Conservation (phyloP, 2,329 filamentous ascomycete species). For the Aspergillus versicolor region DNA sequence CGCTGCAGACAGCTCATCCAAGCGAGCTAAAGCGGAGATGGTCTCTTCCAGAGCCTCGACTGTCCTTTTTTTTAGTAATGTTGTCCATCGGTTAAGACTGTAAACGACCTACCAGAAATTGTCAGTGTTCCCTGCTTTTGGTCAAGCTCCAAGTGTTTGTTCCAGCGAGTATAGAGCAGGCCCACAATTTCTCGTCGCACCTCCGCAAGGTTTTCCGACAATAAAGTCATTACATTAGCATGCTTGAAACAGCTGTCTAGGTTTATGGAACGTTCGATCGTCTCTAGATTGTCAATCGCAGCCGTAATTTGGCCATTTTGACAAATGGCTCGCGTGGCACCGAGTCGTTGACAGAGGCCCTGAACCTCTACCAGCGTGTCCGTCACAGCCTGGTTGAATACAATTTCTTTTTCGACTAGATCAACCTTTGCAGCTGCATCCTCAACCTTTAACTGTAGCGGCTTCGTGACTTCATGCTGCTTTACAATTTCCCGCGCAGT, state of each 20-base stretch:
- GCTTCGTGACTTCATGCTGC: constrained; percentile 68
- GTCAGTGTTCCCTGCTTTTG: constrained; percentile 54
- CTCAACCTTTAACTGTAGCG: constrained; percentile 63
- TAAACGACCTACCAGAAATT: constrained; percentile 54
- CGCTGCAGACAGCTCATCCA: constrained; percentile 32
- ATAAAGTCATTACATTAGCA: constrained; percentile 50
- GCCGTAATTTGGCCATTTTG: constrained; percentile 45
- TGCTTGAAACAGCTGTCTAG: constrained; percentile 31
- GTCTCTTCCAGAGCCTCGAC: constrained; percentile 28
- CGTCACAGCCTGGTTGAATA: constrained; percentile 57
- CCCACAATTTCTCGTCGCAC: constrained; percentile 67
- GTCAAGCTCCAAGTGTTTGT: constrained; percentile 64
- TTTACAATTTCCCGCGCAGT: constrained; percentile 79
- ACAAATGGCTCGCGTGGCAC: constrained; percentile 47
- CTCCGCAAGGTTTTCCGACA: constrained; percentile 65
- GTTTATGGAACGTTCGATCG: constrained; percentile 36
- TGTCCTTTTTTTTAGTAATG: constrained; percentile 11
- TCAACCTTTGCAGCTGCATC: constrained; percentile 57
- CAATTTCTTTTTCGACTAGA: constrained; percentile 59
- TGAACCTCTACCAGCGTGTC: constrained; percentile 52
- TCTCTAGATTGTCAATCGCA: constrained; percentile 51
- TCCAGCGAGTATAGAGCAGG: constrained; percentile 70
- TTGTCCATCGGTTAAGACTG: background rate
- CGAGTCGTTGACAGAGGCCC: constrained; percentile 50
- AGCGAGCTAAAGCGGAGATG: constrained; percentile 30